Evolutionary conservation across 176 grass and related monocot genomes (phyloP).

Genomic region (Aegilops longissima): DNA sequence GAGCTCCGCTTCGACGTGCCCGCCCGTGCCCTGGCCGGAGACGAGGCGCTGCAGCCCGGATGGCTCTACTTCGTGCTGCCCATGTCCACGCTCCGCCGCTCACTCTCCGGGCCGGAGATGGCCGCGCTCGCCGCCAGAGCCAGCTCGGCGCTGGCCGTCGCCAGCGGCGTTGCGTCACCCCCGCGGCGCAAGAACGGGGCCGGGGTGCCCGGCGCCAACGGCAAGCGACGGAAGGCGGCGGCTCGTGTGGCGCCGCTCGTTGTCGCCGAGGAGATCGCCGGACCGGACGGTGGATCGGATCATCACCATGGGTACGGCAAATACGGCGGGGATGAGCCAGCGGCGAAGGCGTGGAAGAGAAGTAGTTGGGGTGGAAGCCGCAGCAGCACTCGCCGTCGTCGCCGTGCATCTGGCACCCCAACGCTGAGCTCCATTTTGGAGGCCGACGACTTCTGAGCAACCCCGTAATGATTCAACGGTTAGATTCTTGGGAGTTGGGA

Average conservation of each 20-base stretch:
- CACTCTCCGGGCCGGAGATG: conserved; percentile 51
- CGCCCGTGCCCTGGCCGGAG: neutral
- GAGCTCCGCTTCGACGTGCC: conserved; percentile 49
- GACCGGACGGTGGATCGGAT: neutral
- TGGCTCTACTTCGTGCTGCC: conserved; percentile 82
- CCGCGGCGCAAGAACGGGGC: neutral
- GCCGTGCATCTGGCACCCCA: neutral
- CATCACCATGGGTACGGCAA: neutral
- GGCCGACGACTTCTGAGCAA: neutral
- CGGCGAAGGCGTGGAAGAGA: neutral
- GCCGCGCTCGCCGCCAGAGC: conserved; percentile 60
- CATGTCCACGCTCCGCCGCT: conserved; percentile 19
- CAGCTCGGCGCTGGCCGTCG: conserved; percentile 32
- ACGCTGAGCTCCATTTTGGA: conserved; percentile 24
- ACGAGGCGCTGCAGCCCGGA: conserved; percentile 33
- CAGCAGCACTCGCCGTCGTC: neutral
- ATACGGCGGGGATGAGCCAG: neutral
- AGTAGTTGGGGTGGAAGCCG: neutral
- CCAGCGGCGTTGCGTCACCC: neutral
- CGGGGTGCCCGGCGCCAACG: neutral
- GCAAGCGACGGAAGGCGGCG: neutral
- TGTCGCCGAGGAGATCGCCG: neutral
- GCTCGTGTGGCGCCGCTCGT: conserved; percentile 14
- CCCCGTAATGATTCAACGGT: neutral
- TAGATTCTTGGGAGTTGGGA: neutral